A percentile compares a stretch with the other conserved stretches of the same genome.
Conservation (phyloP, 2,329 filamentous ascomycete species). For the Colletotrichum echinochloae region DNA sequence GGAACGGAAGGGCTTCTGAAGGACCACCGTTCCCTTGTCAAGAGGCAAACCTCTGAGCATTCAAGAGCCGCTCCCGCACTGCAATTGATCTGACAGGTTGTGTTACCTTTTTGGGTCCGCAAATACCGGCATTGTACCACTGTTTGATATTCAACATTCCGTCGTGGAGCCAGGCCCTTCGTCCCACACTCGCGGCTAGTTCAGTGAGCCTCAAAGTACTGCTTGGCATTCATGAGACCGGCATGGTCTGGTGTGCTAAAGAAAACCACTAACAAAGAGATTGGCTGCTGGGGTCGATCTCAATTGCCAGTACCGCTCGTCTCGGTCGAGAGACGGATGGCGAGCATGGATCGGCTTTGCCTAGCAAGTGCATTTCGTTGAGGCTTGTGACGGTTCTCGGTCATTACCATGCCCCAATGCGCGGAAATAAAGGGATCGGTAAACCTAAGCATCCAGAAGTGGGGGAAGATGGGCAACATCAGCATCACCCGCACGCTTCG, state of each 20-base stretch:
- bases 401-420: neutral
- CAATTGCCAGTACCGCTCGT: neutral
- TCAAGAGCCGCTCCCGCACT: neutral
- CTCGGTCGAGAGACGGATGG: neutral
- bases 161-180: neutral
- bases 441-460: neutral
- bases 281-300: neutral
- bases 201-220: constrained; percentile 2
- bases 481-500: neutral
- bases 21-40: neutral
- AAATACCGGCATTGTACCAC: constrained; percentile 19
- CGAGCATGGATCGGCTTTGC: constrained; percentile 6
- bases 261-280: neutral
- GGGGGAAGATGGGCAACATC: neutral
- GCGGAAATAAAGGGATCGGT: neutral
- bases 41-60: neutral
- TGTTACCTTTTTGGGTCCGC: neutral
- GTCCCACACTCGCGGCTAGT: neutral
- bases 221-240: constrained; percentile 1
- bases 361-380: neutral
- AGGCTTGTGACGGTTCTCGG: neutral
- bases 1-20: neutral
- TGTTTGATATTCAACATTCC: constrained; percentile 9
- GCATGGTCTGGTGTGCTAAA: neutral
- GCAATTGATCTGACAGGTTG: neutral